Base-by-base conservation (phyloP, 495 filamentous ascomycete species). In the Neurospora cerealis region DNA sequence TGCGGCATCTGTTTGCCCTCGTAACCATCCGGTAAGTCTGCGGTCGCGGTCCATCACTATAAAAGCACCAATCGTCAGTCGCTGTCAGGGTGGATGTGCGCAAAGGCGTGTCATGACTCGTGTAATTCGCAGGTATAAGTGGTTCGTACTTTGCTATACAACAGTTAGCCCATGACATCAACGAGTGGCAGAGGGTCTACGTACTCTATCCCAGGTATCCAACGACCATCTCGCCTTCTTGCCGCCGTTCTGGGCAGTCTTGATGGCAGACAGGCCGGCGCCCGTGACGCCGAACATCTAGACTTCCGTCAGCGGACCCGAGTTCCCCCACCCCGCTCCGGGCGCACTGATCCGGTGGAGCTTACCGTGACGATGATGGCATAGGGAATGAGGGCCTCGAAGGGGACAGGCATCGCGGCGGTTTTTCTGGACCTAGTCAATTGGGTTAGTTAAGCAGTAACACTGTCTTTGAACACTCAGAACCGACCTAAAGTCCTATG, bases 21-120 rank as follows among this genome's bases (percentile, higher is more conserved):
- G 88, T 78, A 92, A 77, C 70, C 81, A 88, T 74, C 96, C 96
- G 70, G 96, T 99, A 81, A 99, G 87, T 79, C 96, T 88, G 77
- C 91, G 85, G 81, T 99, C 96, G 79, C 96, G 89, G 73, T 98
- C 92, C 94, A 98, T 97, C 96, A 99, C 96, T 98, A 77, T 76
- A 69, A 40, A 37, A 19, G 42, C n/a, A 13, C 19, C 24, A n/a
- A 73, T 72, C 74, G 78, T 81, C 73, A 82, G 81, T 69, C 15
- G 54, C 54, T 34, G 54, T 66, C 28, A 66, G 54, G 54, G 54
- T 66, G 54, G 54, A 66, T 66, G 54, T 66, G 54, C 7, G 15
- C 54, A 15, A 72, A 72, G 40, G 54, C 75, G 66, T 72, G 71
- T 62, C 70, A 75, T 36, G 38, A 13, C 2, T 37, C 24, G 34